A percentile compares a stretch with the other conserved stretches of the same genome.
phyloP scores from a whole-genome alignment of 75 land plant species.

The Sequoia sempervirens region DNA sequence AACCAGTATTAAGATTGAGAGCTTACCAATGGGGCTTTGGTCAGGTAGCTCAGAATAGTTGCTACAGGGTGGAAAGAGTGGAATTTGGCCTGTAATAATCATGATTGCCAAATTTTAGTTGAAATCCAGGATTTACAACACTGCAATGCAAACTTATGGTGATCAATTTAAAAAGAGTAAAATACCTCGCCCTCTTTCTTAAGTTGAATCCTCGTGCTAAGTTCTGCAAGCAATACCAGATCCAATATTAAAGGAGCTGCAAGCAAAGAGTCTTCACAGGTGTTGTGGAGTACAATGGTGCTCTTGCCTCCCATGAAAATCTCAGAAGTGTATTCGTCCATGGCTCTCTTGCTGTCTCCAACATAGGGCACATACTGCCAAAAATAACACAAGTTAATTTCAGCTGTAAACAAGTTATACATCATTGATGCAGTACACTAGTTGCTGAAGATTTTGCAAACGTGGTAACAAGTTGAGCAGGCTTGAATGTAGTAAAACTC shows the following conservation, averaged over 20 bases:
- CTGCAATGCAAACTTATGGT: background rate
- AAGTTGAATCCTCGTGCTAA: constrained; percentile 80
- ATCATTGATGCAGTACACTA: background rate
- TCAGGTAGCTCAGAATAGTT: constrained; percentile 84
- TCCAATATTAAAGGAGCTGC: constrained; percentile 94
- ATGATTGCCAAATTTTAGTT: background rate
- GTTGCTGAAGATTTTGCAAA: background rate
- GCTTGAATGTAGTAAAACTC: too few species aligned
- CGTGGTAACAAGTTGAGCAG: background rate
- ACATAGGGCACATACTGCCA: constrained; percentile 98
- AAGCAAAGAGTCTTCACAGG: constrained; percentile 92
- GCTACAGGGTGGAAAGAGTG: constrained; percentile 98
- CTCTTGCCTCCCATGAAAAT: constrained; percentile 94
- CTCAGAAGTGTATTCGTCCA: constrained; percentile 99
- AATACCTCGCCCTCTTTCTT: constrained; percentile 80
- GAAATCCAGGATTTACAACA: background rate
- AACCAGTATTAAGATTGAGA: background rate
- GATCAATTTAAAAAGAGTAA: background rate
- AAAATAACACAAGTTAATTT: background rate
- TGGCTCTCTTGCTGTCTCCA: constrained; percentile 97
- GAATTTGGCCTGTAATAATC: constrained; percentile 68
- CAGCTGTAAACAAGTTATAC: background rate
- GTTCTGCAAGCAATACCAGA: constrained; percentile 85
- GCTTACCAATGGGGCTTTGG: constrained; percentile 96
- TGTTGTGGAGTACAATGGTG: constrained; percentile 96